Base-by-base conservation (phyloP, 768 basidiomycete genomes). In the Hygrophorus pudorinus region DNA sequence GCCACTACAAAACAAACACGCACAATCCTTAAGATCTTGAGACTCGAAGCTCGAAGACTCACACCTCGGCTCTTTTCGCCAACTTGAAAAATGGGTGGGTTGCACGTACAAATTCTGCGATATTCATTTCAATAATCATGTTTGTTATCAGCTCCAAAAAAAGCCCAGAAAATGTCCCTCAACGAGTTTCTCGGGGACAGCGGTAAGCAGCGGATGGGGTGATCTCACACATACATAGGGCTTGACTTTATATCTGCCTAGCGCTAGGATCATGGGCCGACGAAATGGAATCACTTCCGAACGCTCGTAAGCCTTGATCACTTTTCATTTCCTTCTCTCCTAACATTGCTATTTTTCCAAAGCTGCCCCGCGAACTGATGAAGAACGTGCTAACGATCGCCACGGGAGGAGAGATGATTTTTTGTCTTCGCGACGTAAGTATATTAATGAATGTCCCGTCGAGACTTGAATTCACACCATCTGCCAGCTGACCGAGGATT, bases 221-320 rank as follows among this genome's bases (percentile, higher is more conserved):
- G 24, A 41, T 24, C 24, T 38, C 37, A 35, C 33, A 36, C n/a
- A n/a, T n/a, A 17, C 42, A 42, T 42, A 36, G 51, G 48, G 46
- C 48, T 48, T 51, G 40, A 44, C 41, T 51, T 38, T 49, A 42
- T 56, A 39, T 40, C 45, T 42, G 41, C 40, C 11, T 47, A 91
- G 89, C 80, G 42, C 67, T 87, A 42, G 94, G 91, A 56, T 93
- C 89, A 59, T 99, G 96, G 96, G 96, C 96, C 5, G 96, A 98
- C 61, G 96, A 98, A 65, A 92, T 97, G 89, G 93, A 96, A 52
- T 55, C 74, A 24, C 75, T 98, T 49, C 94, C 94, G 20, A 85
- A 79, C 54, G 93, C 90, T 58, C 94, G 94, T 98, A 68, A 68
- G 92, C 10, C 35, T 24, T 44, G 13, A 16, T 48, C 29, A 27